Evolutionary conservation across 352 stramenopile species (phyloP).

Genomic region (Globisporangium paddicum): DNA sequence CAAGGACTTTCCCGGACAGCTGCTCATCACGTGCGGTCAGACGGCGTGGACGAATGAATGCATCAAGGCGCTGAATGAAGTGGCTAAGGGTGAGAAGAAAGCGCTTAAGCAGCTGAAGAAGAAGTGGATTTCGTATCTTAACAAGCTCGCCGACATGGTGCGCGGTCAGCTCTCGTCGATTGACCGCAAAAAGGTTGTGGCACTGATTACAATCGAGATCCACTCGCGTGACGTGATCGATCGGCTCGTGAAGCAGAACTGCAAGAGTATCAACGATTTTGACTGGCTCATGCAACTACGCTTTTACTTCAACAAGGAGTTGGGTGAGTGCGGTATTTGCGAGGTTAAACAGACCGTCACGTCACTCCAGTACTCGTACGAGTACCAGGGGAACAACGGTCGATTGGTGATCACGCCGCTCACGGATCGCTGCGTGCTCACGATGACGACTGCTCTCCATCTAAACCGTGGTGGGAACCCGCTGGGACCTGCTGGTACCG

Average conservation of each 20-base stretch:
- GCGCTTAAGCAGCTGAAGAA: conserved; percentile 92
- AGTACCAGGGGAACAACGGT: conserved; percentile 86
- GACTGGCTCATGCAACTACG: conserved; percentile 88
- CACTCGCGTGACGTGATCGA: conserved; percentile 96
- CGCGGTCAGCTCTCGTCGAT: conserved; percentile 83
- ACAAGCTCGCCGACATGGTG: conserved; percentile 93
- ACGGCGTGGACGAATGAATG: conserved; percentile 93
- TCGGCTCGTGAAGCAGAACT: conserved; percentile 92
- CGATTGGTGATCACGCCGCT: conserved; percentile 92
- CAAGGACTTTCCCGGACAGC: conserved; percentile 90
- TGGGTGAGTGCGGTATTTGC: conserved; percentile 76
- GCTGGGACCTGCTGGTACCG: conserved; percentile 88
- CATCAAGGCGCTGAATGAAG: conserved; percentile 90
- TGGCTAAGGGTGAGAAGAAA: conserved; percentile 89
- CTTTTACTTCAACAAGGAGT: conserved; percentile 85
- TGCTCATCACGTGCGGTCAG: conserved; percentile 92
- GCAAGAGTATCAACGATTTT: conserved; percentile 90
- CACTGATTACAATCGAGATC: conserved; percentile 97
- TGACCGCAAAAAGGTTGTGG: conserved; percentile 95
- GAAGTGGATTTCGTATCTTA: conserved; percentile 92
- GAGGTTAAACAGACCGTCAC: conserved; percentile 87
- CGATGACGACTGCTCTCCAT: conserved; percentile 91
- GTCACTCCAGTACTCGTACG: conserved; percentile 82
- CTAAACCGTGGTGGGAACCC: conserved; percentile 90
- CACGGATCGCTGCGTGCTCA: conserved; percentile 91